phyloP scores from a whole-genome alignment of 169 alveolate genomes.

The Perkinsus marinus region DNA sequence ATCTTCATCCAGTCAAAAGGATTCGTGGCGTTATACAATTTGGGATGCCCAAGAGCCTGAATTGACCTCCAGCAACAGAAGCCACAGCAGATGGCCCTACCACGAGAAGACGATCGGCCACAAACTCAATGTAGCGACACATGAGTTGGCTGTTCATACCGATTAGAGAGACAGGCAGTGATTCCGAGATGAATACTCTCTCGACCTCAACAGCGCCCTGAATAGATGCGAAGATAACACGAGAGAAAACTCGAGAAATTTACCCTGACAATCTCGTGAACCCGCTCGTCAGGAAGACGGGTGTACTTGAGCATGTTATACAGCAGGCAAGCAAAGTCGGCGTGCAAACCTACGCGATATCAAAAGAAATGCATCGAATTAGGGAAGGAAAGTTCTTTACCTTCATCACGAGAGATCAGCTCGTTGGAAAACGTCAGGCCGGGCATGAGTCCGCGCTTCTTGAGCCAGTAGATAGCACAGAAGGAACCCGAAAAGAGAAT shows the following conservation, averaged over 20 bases:
- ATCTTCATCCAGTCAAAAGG: constrained; percentile 99
- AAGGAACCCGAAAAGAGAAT: constrained; percentile 87
- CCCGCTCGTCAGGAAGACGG: constrained; percentile 70
- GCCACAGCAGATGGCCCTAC: neutral
- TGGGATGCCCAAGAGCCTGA: constrained; percentile 74
- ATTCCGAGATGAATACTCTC: constrained; percentile 83
- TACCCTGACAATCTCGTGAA: constrained; percentile 66
- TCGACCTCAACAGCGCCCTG: constrained; percentile 93
- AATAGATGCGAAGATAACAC: neutral
- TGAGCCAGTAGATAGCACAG: constrained; percentile 97
- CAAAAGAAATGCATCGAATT: neutral
- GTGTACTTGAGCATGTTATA: constrained; percentile 70
- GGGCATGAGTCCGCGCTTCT: constrained; percentile 90
- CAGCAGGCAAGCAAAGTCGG: constrained; percentile 93
- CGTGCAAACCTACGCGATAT: constrained; percentile 56
- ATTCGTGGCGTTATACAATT: constrained; percentile 73
- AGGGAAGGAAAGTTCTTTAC: constrained; percentile 21
- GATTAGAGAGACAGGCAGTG: constrained; percentile 89
- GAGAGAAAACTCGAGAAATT: neutral
- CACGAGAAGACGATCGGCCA: constrained; percentile 88
- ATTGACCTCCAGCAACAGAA: neutral
- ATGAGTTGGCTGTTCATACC: constrained; percentile 91
- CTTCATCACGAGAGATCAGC: constrained; percentile 94
- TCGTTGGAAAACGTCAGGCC: constrained; percentile 91
- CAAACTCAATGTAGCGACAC: constrained; percentile 91